A percentile compares a stretch with the other conserved stretches of the same genome.
Conservation (phyloP, 2,329 filamentous ascomycete genomes). For the Rutstroemia sydowiana region DNA sequence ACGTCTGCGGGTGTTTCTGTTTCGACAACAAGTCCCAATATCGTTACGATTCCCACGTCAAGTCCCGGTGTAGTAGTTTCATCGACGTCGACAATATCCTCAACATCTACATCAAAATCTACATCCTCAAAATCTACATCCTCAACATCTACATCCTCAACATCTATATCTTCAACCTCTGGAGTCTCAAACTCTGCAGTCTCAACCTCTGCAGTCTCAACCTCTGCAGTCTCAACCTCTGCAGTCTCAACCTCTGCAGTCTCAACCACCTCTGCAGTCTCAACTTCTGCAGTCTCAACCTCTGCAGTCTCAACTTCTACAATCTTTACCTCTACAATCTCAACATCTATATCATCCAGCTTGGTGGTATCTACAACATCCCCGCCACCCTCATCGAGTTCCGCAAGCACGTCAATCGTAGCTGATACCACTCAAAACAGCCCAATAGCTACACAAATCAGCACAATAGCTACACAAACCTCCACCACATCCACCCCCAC, state of each 20-base stretch:
- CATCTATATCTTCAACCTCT: neutral
- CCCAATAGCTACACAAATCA: neutral
- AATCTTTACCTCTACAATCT: neutral
- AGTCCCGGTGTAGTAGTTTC: neutral
- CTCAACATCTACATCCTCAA: neutral
- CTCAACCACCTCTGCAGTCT: neutral
- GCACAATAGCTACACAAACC: neutral
- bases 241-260: neutral
- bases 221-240: neutral
- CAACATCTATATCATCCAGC: neutral
- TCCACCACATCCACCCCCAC: neutral
- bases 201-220: neutral
- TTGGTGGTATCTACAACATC: neutral
- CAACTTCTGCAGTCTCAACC: too few relatives aligned
- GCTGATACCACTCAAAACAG: too few relatives aligned
- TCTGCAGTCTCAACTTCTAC: neutral
- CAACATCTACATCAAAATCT: neutral
- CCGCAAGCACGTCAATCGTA: too few relatives aligned
- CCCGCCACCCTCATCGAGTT: neutral
- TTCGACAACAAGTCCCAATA: neutral
- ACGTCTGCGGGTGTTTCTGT: conserved; percentile 6
- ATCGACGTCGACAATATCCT: neutral
- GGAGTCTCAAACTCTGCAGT: neutral
- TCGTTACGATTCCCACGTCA: conserved; percentile 4
- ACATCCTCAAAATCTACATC: neutral